Evolutionary conservation across 208 protist species (phyloP).

Genomic region (Herpetomonas muscarum): DNA sequence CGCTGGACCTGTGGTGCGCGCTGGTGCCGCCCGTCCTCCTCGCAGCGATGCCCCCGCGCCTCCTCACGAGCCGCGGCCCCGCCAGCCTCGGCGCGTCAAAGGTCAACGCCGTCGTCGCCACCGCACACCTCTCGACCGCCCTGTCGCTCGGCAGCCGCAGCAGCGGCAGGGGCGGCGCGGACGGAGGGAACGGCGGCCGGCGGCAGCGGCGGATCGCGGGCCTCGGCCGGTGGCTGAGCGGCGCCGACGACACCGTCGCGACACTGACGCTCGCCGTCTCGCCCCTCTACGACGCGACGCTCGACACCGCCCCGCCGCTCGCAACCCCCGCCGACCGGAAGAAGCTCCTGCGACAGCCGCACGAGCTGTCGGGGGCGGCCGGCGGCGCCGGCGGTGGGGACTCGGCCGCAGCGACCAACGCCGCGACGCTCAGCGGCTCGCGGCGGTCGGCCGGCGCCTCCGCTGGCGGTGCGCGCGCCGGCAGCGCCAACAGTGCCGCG

Average conservation of each 20-base stretch:
- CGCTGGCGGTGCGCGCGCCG: neutral
- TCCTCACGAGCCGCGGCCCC: conserved; percentile 30
- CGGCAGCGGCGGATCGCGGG: conserved; percentile 2
- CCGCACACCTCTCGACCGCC: conserved; percentile 19
- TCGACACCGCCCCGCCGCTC: conserved; percentile 23
- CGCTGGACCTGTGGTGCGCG: conserved; percentile 34
- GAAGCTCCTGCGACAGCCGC: conserved; percentile 10
- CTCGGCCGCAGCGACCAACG: neutral
- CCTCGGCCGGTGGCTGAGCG: neutral
- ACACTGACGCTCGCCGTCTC: conserved; percentile 60
- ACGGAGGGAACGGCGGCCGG: neutral
- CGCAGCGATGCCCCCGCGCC: conserved; percentile 23
- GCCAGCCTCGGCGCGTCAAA: conserved; percentile 53
- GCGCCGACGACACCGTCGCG: neutral
- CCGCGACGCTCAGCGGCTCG: neutral
- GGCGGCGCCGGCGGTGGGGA: conserved; percentile 1
- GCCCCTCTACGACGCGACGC: conserved; percentile 42
- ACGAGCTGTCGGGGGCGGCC: neutral
- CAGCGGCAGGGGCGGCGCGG: neutral
- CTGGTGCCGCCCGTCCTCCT: conserved; percentile 75
- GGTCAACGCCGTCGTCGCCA: conserved; percentile 66
- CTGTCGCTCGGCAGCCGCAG: neutral
- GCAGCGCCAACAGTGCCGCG: neutral
- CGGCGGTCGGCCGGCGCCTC: neutral
- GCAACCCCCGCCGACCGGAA: conserved; percentile 26